phyloP scores from a whole-genome alignment of 2,329 filamentous ascomycete species.

The Plenodomus tracheiphilus region DNA sequence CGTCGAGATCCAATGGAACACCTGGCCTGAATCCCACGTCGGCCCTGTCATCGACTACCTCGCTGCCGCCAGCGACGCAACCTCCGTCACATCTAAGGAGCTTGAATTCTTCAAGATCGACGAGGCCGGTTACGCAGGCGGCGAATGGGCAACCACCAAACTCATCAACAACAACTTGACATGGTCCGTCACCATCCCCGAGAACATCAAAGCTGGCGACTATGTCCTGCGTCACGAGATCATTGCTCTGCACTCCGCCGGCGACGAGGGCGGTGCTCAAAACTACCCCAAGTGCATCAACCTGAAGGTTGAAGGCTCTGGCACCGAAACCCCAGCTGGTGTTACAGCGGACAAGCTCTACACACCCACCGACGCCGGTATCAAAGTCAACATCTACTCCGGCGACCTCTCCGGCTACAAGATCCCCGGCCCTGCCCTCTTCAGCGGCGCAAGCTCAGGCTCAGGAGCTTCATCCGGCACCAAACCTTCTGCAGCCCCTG shows the following conservation, averaged over 20 bases:
- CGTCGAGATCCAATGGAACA: conserved; percentile 64
- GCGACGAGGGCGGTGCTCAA: conserved; percentile 48
- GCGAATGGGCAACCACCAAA: conserved; percentile 60
- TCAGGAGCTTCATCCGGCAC: conserved; percentile 11
- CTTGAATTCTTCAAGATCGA: conserved; percentile 69
- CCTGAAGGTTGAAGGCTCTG: conserved; percentile 54
- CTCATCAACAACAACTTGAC: conserved; percentile 53
- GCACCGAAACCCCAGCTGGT: conserved; percentile 51
- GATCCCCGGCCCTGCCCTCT: conserved; percentile 56
- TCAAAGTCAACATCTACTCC: conserved; percentile 63
- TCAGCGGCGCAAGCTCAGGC: conserved; percentile 23
- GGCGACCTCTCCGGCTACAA: conserved; percentile 46
- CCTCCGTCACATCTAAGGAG: conserved; percentile 55
- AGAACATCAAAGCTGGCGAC: conserved; percentile 57
- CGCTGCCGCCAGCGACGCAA: conserved; percentile 60
- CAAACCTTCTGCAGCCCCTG: conserved; percentile 7
- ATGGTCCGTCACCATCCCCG: conserved; percentile 57
- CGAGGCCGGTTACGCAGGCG: conserved; percentile 56
- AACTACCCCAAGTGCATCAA: conserved; percentile 40
- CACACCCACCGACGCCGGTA: conserved; percentile 60
- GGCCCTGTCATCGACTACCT: conserved; percentile 68
- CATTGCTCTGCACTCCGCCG: conserved; percentile 62
- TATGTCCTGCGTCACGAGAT: conserved; percentile 65
- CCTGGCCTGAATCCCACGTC: conserved; percentile 68
- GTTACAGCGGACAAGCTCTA: conserved; percentile 58